A percentile compares a stretch with the other conserved stretches of the same genome.
Conservation (phyloP, 2,329 filamentous ascomycete genomes). For the Penicillium concentricum region DNA sequence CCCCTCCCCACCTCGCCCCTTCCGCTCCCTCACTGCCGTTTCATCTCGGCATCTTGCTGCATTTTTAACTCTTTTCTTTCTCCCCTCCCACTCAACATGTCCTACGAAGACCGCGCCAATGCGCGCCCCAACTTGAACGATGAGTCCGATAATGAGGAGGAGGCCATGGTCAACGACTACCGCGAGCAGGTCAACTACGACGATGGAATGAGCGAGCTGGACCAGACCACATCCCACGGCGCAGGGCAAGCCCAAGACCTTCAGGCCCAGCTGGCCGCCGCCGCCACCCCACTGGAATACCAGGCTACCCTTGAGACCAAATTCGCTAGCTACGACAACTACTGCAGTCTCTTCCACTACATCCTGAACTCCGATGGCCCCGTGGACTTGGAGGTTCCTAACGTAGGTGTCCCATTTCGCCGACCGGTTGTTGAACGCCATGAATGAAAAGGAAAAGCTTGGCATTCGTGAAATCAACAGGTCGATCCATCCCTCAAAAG, state of each 20-base stretch:
- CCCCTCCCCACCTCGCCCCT: constrained; percentile 19
- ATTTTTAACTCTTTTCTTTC: constrained; percentile 8
- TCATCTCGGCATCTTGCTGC: constrained; percentile 16
- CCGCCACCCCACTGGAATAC: constrained; percentile 93
- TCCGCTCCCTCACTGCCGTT: constrained; percentile 20
- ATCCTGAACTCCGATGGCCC: constrained; percentile 99
- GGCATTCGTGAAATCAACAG: constrained; percentile 8
- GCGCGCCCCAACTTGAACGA: constrained; percentile 56
- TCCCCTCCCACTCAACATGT: constrained; percentile 38
- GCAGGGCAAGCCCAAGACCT: constrained; percentile 83
- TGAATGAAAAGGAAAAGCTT: constrained; percentile 18
- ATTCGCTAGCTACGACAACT: constrained; percentile 98
- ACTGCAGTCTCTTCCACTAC: constrained; percentile 99
- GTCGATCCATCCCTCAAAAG: neutral
- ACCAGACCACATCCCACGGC: constrained; percentile 68
- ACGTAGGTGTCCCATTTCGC: constrained; percentile 60
- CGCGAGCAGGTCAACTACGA: constrained; percentile 94
- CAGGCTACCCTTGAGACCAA: constrained; percentile 94
- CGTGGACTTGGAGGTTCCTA: constrained; percentile 93
- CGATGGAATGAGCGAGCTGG: constrained; percentile 78
- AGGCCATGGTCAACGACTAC: constrained; percentile 93
- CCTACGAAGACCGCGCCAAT: constrained; percentile 46
- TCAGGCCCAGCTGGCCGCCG: constrained; percentile 84
- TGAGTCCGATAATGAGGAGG: constrained; percentile 94
- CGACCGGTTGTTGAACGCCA: constrained; percentile 6